phyloP scores from a whole-genome alignment of 176 grass and related monocot genomes.

The Eragrostis curvula region DNA sequence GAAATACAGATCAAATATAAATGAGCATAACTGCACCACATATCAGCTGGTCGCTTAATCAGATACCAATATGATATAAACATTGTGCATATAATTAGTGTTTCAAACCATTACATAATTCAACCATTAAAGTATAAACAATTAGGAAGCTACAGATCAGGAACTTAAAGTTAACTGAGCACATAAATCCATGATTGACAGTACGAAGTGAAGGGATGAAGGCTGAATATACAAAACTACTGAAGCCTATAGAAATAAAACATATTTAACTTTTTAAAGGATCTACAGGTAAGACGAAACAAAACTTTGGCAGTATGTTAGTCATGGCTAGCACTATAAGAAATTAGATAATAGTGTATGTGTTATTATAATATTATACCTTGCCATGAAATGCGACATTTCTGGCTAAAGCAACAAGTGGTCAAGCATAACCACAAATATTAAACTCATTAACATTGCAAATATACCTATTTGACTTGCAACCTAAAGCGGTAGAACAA shows the following conservation, averaged over 20 bases:
- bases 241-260: neutral
- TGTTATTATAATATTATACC: neutral
- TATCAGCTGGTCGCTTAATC: neutral
- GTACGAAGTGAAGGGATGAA: neutral
- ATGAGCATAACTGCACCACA: neutral
- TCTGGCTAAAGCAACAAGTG: neutral
- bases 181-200: neutral
- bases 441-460: neutral
- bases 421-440: neutral
- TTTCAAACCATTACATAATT: neutral
- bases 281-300: neutral
- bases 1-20: neutral
- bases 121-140: neutral
- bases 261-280: neutral
- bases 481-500: neutral
- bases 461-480: neutral
- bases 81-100: neutral
- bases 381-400: conserved; percentile 2
- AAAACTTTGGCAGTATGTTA: neutral
- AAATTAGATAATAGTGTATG: neutral
- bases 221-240: neutral
- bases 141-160: neutral
- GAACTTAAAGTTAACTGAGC: neutral
- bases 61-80: neutral
- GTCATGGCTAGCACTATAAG: neutral